Conservation (phyloP, 169 alveolate species). For the Plasmodium yoelii region DNA sequence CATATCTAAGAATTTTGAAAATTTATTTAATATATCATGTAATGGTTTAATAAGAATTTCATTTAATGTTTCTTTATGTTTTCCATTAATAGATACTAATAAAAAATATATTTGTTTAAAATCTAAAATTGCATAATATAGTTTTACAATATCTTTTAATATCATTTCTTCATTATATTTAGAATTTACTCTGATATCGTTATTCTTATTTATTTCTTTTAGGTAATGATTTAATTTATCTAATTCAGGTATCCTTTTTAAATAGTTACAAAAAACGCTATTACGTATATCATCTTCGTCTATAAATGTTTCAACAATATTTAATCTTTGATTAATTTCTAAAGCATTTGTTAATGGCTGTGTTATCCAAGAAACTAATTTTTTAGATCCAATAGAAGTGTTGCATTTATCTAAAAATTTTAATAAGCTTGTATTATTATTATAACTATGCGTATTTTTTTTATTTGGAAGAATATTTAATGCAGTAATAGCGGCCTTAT, state of each 20-base stretch:
- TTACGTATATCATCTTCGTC: constrained; percentile 79
- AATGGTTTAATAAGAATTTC: constrained; percentile 84
- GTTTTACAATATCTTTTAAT: constrained; percentile 79
- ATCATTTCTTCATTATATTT: constrained; percentile 74
- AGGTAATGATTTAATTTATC: constrained; percentile 83
- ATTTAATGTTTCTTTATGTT: constrained; percentile 77
- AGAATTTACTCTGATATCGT: constrained; percentile 48
- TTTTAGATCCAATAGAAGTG: constrained; percentile 94
- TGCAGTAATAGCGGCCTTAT: constrained; percentile 85
- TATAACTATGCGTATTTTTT: constrained; percentile 54
- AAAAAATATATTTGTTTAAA: constrained; percentile 69
- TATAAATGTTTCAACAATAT: constrained; percentile 94
- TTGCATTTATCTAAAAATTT: constrained; percentile 93
- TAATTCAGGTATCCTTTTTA: constrained; percentile 89
- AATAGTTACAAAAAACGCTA: constrained; percentile 80
- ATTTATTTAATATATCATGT: constrained; percentile 84
- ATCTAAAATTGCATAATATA: constrained; percentile 80
- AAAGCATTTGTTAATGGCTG: constrained; percentile 94
- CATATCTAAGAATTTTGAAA: constrained; percentile 89
- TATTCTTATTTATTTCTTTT: constrained; percentile 78
- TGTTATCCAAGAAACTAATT: constrained; percentile 95
- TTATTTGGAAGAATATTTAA: constrained; percentile 81
- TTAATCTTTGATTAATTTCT: constrained; percentile 93
- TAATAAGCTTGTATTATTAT: constrained; percentile 79
- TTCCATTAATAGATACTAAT: constrained; percentile 80